These are phyloP conservation scores for Bryum argenteum DNA, from an alignment of 225 moss, liverwort and hornwort genomes.

Conservation along the genomic window DNA sequence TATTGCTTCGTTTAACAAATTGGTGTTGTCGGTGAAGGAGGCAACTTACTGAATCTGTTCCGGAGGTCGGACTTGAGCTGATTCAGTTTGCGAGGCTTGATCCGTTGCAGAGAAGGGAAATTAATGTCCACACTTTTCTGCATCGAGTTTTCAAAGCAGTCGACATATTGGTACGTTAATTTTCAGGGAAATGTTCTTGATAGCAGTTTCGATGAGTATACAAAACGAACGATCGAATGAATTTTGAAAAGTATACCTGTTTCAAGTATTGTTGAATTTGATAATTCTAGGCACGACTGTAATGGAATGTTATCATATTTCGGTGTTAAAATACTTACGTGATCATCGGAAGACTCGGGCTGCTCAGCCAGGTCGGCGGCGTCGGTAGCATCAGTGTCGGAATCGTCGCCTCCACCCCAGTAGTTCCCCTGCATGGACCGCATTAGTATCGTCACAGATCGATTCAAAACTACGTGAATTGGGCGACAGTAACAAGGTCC, in stretches of 20 bases:
- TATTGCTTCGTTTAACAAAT: no score
- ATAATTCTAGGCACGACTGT: no score
- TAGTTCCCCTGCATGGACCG: conserved; percentile 18
- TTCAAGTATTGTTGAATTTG: no score
- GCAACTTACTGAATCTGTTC: conserved; percentile 41
- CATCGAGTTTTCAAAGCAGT: background rate
- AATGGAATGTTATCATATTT: no score
- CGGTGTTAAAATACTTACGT: conserved; percentile 9
- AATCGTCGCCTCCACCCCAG: conserved; percentile 36
- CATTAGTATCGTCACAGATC: background rate
- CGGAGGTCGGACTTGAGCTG: conserved; percentile 34
- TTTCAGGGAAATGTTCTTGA: no score
- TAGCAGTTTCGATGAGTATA: no score
- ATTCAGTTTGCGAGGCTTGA: conserved; percentile 30
- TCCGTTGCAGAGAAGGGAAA: conserved; percentile 21
- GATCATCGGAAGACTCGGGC: conserved; percentile 40
- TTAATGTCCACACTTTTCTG: conserved; percentile 41
- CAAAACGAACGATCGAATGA: no score
- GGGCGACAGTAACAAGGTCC: no score
- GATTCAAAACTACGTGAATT: no score
- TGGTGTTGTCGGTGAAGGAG: background rate
- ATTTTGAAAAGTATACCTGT: no score
- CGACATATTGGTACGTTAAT: no score
- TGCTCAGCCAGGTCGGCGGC: conserved; percentile 33
- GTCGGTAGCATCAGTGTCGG: conserved; percentile 40